Evolutionary conservation across 1,284 basidiomycete species (phyloP).

Genomic region (Anthracocystis panici-leucophaei): DNA sequence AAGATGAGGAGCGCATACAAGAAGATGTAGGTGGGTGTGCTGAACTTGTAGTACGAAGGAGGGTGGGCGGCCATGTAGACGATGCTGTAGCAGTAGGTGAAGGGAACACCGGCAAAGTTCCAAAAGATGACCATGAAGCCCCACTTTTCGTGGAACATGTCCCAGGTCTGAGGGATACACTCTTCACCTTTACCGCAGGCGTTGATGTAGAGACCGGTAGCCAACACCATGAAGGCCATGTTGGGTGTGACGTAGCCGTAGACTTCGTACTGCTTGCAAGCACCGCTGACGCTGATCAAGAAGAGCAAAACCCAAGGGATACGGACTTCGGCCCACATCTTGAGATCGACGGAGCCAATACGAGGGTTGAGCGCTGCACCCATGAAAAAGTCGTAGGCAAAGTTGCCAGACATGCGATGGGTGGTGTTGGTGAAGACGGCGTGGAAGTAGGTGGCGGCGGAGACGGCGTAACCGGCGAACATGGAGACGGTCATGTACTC

Average conservation of each 20-base stretch:
- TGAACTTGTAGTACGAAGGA: slow-evolving; percentile 87
- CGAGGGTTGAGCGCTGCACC: slow-evolving; percentile 94
- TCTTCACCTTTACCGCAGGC: slow-evolving; percentile 81
- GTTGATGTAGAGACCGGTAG: slow-evolving; percentile 95
- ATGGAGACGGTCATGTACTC: slow-evolving; percentile 95
- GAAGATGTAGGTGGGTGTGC: slow-evolving; percentile 79
- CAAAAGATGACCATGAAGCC: slow-evolving; percentile 71
- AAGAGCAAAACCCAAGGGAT: slow-evolving; percentile 98
- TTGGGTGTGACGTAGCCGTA: slow-evolving; percentile 94
- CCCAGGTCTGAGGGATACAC: slow-evolving; percentile 98
- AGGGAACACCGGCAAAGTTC: slow-evolving; percentile 87
- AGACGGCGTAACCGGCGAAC: slow-evolving; percentile 83
- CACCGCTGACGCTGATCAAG: slow-evolving; percentile 90
- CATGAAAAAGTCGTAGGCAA: slow-evolving; percentile 82
- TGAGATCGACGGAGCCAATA: slow-evolving; percentile 91
- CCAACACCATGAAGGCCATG: slow-evolving; percentile 96
- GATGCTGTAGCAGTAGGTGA: slow-evolving; percentile 82
- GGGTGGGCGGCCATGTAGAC: slow-evolving; percentile 98
- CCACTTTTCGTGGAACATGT: slow-evolving; percentile 70
- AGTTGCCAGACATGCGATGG: slow-evolving; percentile 87
- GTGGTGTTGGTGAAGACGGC: slow-evolving; percentile 65
- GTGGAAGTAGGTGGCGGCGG: slow-evolving; percentile 64
- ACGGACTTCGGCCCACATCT: slow-evolving; percentile 99
- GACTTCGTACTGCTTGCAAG: slow-evolving; percentile 87
- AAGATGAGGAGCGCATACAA: slow-evolving; percentile 62